Conservation (phyloP, 208 protist species). For the Herpetomonas tarakana region DNA sequence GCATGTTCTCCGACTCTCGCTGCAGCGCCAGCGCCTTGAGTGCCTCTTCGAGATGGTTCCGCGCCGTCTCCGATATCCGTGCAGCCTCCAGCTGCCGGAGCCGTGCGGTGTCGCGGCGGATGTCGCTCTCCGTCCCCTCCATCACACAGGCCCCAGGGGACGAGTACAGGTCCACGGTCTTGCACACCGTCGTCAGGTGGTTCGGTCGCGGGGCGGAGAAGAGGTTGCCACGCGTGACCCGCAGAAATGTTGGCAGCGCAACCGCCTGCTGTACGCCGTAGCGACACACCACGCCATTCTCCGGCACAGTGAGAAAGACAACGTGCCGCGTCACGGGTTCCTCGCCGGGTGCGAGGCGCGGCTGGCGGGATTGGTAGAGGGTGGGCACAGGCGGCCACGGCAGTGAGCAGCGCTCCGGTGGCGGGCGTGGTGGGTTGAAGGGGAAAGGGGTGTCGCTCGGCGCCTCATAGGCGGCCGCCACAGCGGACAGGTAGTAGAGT, state of each 20-base stretch:
- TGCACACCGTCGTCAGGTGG: constrained; percentile 23
- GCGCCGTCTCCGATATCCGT: background rate
- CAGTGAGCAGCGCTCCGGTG: constrained; percentile 12
- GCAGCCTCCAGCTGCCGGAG: constrained; percentile 30
- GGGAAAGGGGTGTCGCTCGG: constrained; percentile 3
- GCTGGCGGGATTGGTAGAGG: constrained; percentile 40
- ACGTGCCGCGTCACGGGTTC: constrained; percentile 38
- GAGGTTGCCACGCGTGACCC: constrained; percentile 42
- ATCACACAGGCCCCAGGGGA: constrained; percentile 70
- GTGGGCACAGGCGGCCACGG: constrained; percentile 74
- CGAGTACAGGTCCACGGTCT: constrained; percentile 75
- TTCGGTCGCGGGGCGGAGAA: constrained; percentile 29
- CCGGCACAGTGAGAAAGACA: constrained; percentile 48
- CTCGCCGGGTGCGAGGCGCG: background rate
- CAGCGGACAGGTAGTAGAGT: constrained; percentile 60
- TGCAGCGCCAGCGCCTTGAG: background rate
- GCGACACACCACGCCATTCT: constrained; percentile 45
- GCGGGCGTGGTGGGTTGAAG: background rate
- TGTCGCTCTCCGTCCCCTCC: constrained; percentile 36
- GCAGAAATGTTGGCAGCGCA: constrained; percentile 46
- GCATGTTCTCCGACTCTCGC: background rate
- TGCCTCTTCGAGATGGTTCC: constrained; percentile 2
- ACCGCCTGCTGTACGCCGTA: constrained; percentile 24
- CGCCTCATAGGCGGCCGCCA: constrained; percentile 37
- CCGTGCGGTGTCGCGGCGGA: constrained; percentile 25